Base-by-base conservation (phyloP, 805 yeast genomes). In the Myxozyma monticola region DNA sequence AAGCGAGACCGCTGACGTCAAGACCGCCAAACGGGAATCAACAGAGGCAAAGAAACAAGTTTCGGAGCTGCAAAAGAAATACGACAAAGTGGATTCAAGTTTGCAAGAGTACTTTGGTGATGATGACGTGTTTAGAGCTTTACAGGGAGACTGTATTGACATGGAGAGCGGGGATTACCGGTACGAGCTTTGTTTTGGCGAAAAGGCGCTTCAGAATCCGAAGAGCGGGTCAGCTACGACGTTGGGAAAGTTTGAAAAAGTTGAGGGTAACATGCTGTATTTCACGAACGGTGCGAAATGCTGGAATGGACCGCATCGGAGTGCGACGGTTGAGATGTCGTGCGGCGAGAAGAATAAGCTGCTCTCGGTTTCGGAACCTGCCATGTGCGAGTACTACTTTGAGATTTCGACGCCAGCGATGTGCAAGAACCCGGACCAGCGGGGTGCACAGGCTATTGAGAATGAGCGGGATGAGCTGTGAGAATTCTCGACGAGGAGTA, bases 271-370 rank as follows among this genome's bases (percentile, higher is more conserved):
- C 38, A 57, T 55, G 18, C 54, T 78, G 26, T 60, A 62, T 26
- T 93, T 74, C 63, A 71, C 67, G 3, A 63, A 72, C 17, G 99
- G 99, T 18, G 82, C 81, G 36, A 78, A 75, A 63, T 93, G 99
- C 68, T 91, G 98, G 96, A 87, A 89, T 65, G 99, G 99, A 0
- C 97, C 97, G 4, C 66, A 71, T 25, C 79, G 99, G 66, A 77
- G 84, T 29, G 90, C 88, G 1, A 69, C 66, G 8, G 83, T 87
- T 1, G 71, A 72, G 20, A 63, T 90, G 47, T 71, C 72, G 15
- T 93, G 99, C 69, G 95, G 95, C 0, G 68, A 74, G 1, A 68
- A 71, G 2, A 71, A 76, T 40, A 71, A 75, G 48, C 66, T 88
- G 21, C 48, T 84, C n/a, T 66, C 79, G 2, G 95, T 91, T 8